Evolutionary conservation across 768 basidiomycete genomes (phyloP).

Genomic region (Amanita polypyramis): DNA sequence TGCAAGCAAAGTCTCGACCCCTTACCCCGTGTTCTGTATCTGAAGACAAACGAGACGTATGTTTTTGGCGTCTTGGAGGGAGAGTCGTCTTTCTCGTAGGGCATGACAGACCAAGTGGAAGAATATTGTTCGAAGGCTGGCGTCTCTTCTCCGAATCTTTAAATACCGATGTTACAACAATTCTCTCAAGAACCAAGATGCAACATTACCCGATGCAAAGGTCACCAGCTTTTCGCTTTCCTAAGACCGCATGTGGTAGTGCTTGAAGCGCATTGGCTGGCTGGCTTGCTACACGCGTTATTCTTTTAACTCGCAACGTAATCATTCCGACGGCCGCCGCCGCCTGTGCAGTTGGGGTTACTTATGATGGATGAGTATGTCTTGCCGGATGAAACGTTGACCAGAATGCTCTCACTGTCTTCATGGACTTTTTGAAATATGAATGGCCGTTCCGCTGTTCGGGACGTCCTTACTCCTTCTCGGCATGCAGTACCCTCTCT

Average conservation of each 20-base stretch:
- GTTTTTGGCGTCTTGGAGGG: slow-evolving; percentile 28
- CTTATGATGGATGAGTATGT: background rate
- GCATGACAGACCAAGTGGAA: slow-evolving; percentile 43
- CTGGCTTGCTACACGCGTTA: slow-evolving; percentile 24
- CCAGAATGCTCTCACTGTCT: slow-evolving; percentile 21
- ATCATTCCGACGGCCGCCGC: slow-evolving; percentile 40
- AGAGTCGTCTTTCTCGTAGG: slow-evolving; percentile 27
- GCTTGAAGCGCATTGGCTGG: slow-evolving; percentile 32
- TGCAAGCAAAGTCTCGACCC: background rate
- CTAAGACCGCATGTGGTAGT: slow-evolving; percentile 22
- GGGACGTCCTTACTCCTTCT: slow-evolving; percentile 40
- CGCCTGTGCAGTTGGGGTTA: slow-evolving; percentile 7
- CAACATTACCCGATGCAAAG: slow-evolving; percentile 35
- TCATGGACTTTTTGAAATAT: slow-evolving; percentile 37
- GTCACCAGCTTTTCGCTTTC: slow-evolving; percentile 30
- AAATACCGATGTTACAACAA: slow-evolving; percentile 5
- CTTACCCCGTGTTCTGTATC: slow-evolving; percentile 48
- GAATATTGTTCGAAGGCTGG: slow-evolving; percentile 28
- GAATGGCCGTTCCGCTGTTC: slow-evolving; percentile 47
- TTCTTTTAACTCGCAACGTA: slow-evolving; percentile 36
- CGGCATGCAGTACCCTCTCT: slow-evolving; percentile 48
- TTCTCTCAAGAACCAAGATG: background rate
- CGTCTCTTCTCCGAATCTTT: slow-evolving; percentile 39
- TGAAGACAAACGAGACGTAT: slow-evolving; percentile 59
- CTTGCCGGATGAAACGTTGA: background rate